phyloP scores from a whole-genome alignment of 495 filamentous ascomycete species.

The Xylaria castorea region DNA sequence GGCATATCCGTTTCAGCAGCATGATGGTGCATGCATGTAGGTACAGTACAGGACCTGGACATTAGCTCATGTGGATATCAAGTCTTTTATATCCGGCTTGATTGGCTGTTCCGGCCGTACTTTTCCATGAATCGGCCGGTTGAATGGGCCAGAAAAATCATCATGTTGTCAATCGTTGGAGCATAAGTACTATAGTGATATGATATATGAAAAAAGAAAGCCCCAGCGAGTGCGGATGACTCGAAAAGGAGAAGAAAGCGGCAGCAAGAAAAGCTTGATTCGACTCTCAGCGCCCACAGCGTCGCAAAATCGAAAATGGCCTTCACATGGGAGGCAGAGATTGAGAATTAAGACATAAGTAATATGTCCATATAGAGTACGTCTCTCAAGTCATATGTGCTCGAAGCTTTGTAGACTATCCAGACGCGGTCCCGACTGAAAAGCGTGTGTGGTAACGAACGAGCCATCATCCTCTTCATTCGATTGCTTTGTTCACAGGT shows the following conservation, averaged over 20 bases:
- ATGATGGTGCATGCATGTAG: constrained; percentile 24
- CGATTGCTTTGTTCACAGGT: neutral
- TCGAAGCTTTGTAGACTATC: neutral
- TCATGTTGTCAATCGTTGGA: constrained; percentile 18
- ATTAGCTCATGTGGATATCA: constrained; percentile 16
- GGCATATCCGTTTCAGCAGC: constrained; percentile 16
- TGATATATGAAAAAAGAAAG: neutral
- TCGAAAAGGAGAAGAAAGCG: constrained; percentile 6
- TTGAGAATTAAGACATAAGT: neutral
- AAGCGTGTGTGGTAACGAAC: neutral
- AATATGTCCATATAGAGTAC: neutral
- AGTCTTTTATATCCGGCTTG: constrained; percentile 11
- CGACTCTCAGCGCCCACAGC: neutral
- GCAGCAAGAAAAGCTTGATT: constrained; percentile 18
- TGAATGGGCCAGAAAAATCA: constrained; percentile 5
- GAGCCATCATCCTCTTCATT: neutral
- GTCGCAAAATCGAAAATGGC: neutral
- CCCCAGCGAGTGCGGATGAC: constrained; percentile 6
- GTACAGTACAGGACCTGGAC: constrained; percentile 12
- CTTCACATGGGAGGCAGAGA: neutral
- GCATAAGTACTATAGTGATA: neutral
- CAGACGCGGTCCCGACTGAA: neutral
- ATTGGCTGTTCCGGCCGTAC: constrained; percentile 19
- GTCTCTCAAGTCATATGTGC: neutral
- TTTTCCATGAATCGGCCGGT: constrained; percentile 18